phyloP scores from a whole-genome alignment of 2,329 filamentous ascomycete species.

The Fusarium sp. region DNA sequence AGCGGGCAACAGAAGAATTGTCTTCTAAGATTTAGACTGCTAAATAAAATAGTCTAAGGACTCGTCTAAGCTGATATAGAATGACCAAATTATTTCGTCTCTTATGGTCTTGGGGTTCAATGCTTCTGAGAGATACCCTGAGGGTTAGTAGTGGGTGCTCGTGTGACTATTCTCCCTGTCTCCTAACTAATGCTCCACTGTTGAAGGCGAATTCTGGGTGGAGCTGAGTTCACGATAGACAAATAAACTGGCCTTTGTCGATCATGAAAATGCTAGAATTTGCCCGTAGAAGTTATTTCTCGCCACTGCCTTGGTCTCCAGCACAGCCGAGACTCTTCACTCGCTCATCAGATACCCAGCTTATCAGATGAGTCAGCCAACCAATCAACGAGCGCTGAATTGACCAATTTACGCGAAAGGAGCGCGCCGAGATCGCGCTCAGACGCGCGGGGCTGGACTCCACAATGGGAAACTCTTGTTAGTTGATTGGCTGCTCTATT shows the following conservation, averaged over 20 bases:
- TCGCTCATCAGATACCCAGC: constrained; percentile 17
- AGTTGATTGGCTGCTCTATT: constrained; percentile 12
- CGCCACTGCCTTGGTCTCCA: constrained; percentile 29
- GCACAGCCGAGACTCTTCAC: not conserved
- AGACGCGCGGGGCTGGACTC: constrained; percentile 6
- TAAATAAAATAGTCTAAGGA: too few species aligned
- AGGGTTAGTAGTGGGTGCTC: not conserved
- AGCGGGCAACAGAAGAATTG: too few species aligned
- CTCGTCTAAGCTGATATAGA: too few species aligned
- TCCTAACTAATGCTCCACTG: not conserved
- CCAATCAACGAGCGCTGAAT: constrained; percentile 15
- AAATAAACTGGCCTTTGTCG: not conserved
- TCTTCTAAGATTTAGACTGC: too few species aligned
- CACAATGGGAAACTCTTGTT: constrained; percentile 25
- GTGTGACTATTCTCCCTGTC: constrained; percentile 14
- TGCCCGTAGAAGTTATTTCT: not conserved
- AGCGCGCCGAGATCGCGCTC: constrained; percentile 43
- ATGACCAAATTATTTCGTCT: too few species aligned
- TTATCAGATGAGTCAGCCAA: constrained; percentile 35
- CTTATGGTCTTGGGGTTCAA: too few species aligned
- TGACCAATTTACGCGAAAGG: constrained; percentile 48
- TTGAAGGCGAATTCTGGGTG: constrained; percentile 12
- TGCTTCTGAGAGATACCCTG: too few species aligned
- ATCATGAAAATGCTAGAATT: constrained; percentile 18
- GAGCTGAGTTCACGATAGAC: not conserved